These are phyloP conservation scores for Colletotrichum sp. DNA, from an alignment of 2,329 filamentous ascomycete genomes.

Conservation along the genomic window DNA sequence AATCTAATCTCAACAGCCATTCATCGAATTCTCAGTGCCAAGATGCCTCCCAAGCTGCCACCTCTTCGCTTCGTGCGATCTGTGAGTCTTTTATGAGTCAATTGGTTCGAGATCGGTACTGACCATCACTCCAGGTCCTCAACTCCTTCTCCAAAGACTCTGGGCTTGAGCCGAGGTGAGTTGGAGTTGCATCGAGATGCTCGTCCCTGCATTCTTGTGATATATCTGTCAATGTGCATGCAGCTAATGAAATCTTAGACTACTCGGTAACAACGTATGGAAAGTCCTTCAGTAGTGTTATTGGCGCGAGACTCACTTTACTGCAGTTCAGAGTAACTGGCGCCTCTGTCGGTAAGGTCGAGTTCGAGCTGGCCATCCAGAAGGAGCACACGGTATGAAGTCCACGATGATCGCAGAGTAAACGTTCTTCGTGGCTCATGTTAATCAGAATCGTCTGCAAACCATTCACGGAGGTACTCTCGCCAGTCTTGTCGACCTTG, in stretches of 20 bases:
- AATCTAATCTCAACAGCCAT: not conserved
- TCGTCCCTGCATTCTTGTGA: not conserved
- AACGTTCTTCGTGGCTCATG: not conserved
- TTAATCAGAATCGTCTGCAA: slow-evolving; percentile 70
- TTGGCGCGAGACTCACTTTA: not conserved
- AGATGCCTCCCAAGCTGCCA: slow-evolving; percentile 19
- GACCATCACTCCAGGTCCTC: slow-evolving; percentile 65
- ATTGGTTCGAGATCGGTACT: not conserved
- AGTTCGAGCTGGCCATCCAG: slow-evolving; percentile 77
- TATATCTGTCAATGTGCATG: not conserved
- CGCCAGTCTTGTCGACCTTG: slow-evolving; percentile 74
- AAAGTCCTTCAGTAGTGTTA: rapidly evolving
- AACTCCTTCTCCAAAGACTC: slow-evolving; percentile 86
- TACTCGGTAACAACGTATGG: slow-evolving; percentile 46
- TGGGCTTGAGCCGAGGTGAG: slow-evolving; percentile 85
- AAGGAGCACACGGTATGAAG: slow-evolving; percentile 73
- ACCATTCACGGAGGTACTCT: slow-evolving; percentile 82
- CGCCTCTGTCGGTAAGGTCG: slow-evolving; percentile 69
- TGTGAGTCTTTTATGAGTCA: slow-evolving; percentile 44
- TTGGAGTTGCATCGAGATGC: not conserved
- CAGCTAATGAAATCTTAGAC: slow-evolving; percentile 25
- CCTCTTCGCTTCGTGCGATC: slow-evolving; percentile 50
- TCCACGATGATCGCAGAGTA: not conserved
- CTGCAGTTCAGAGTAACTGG: slow-evolving; percentile 69
- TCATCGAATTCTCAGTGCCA: not conserved